Percentiles rank a stretch among this genome's conserved stretches.
Evolutionary conservation across 2,329 filamentous ascomycete genomes (phyloP).

Genomic region (Fusarium sp.): DNA sequence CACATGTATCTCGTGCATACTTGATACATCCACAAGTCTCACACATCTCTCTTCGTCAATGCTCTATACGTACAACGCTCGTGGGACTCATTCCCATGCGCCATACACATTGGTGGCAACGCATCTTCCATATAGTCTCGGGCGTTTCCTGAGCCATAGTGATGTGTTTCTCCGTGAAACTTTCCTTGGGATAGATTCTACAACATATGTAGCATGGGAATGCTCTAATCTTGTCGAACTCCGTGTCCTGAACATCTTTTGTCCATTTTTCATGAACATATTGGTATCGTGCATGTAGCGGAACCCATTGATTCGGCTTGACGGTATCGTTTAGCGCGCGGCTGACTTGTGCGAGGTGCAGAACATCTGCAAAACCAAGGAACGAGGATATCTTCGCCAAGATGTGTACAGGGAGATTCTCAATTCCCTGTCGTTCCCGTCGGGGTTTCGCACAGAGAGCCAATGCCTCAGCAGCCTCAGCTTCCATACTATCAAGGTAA

Average conservation of each 20-base stretch:
- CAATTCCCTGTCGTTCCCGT: conserved; percentile 3
- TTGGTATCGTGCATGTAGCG: conserved; percentile 26
- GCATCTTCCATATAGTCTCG: conserved; percentile 30
- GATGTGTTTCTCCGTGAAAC: conserved; percentile 19
- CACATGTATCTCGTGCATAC: conserved; percentile 17
- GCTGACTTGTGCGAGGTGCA: conserved; percentile 15
- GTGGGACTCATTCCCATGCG: conserved; percentile 1
- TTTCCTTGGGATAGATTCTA: conserved; percentile 1
- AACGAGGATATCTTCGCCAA: conserved; percentile 18
- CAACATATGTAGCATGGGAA: conserved; percentile 39
- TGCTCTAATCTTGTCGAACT: neutral
- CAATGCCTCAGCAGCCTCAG: neutral
- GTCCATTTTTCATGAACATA: conserved; percentile 28
- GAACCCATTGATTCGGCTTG: conserved; percentile 20
- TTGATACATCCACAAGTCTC: conserved; percentile 31
- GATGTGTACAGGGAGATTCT: conserved; percentile 24
- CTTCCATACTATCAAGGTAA: neutral
- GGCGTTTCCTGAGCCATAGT: neutral
- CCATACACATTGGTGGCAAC: conserved; percentile 22
- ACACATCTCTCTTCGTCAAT: conserved; percentile 26
- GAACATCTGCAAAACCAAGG: conserved; percentile 16
- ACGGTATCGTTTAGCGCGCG: conserved; percentile 12
- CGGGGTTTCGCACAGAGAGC: conserved; percentile 4
- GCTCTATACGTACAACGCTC: conserved; percentile 17
- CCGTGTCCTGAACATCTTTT: neutral